Evolutionary conservation across 805 yeast genomes (phyloP).

Genomic region (Candida montana): DNA sequence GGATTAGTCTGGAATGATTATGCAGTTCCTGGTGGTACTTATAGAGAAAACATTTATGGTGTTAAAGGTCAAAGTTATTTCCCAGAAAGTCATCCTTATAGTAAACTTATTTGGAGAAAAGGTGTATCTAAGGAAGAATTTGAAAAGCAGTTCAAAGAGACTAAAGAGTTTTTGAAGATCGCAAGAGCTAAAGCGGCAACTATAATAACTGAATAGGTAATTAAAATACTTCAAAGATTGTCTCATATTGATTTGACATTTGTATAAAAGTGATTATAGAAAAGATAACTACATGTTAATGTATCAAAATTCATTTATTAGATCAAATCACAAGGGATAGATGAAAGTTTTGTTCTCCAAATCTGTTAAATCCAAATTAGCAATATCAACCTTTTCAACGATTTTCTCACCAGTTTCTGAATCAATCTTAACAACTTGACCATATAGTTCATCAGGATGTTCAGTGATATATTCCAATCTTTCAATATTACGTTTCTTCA

Average conservation of each 20-base stretch:
- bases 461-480: no score
- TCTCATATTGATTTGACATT: no score
- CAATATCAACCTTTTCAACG: conserved; percentile 30
- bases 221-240: no score
- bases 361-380: conserved; percentile 49
- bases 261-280: no score
- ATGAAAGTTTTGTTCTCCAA: conserved; percentile 45
- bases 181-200: no score
- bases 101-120: conserved; percentile 19
- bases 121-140: conserved; percentile 24
- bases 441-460: conserved; percentile 15
- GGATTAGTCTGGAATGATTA: conserved; percentile 33
- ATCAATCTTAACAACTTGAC: no score
- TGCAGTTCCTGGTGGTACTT: conserved; percentile 28
- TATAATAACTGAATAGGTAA: no score
- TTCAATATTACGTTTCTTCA: conserved; percentile 22
- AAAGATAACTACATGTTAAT: no score
- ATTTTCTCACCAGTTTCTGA: conserved; percentile 25
- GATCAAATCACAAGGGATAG: conserved; percentile 38
- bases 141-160: conserved; percentile 10
- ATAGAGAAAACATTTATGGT: conserved; percentile 29
- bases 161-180: no score
- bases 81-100: conserved; percentile 15
- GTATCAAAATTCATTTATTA: no score
- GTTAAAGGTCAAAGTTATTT: conserved; percentile 14